These are phyloP conservation scores for Penicillium sp. DNA, from an alignment of 2,329 filamentous ascomycete species.

Conservation along the genomic window DNA sequence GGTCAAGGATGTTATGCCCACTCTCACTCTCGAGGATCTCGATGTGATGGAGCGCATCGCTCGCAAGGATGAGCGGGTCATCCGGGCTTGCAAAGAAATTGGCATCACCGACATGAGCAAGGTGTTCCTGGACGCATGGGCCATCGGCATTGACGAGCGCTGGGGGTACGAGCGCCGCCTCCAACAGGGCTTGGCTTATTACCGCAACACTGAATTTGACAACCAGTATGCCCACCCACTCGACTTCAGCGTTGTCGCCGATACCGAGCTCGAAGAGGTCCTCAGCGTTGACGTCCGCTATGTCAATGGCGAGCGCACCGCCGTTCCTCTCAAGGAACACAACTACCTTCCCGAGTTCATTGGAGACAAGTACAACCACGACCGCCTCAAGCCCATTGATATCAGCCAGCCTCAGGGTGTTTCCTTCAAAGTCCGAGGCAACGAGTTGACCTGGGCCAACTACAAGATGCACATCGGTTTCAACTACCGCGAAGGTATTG, in stretches of 20 bases:
- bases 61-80: conserved; percentile 31
- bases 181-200: conserved; percentile 36
- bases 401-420: conserved; percentile 30
- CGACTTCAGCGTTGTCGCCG: conserved; percentile 27
- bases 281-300: conserved; percentile 28
- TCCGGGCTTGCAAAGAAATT: conserved; percentile 33
- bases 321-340: conserved; percentile 24
- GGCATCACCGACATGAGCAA: conserved; percentile 38
- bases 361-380: conserved; percentile 24
- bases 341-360: conserved; percentile 31
- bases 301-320: conserved; percentile 27
- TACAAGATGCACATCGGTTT: conserved; percentile 45
- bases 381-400: conserved; percentile 29
- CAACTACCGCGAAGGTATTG: conserved; percentile 54
- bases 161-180: conserved; percentile 35
- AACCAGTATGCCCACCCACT: conserved; percentile 34
- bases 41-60: conserved; percentile 36
- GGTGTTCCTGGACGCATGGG: conserved; percentile 37
- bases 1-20: conserved; percentile 47
- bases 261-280: conserved; percentile 30
- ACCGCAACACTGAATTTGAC: conserved; percentile 29
- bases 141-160: conserved; percentile 37
- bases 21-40: conserved; percentile 37
- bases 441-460: conserved; percentile 31
- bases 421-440: conserved; percentile 30